A percentile compares a stretch with the other conserved stretches of the same genome.
Conservation (phyloP, 208 protist genomes). For the Paratrypanosoma confusum region DNA sequence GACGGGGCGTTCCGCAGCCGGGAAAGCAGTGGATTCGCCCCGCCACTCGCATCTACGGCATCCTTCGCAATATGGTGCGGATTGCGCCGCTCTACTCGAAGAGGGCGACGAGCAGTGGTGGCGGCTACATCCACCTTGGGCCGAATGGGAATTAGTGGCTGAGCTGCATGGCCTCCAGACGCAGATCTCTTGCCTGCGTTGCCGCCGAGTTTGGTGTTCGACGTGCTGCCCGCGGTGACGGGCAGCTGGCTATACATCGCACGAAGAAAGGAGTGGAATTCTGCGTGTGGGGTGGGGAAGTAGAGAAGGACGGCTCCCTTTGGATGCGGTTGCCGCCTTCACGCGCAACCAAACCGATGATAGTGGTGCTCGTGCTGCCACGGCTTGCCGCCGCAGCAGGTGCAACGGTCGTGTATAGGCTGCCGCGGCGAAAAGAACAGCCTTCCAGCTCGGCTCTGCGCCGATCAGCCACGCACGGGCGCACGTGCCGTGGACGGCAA, state of each 20-base stretch:
- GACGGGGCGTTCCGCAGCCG: slow-evolving; percentile 67
- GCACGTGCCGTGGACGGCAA: no score
- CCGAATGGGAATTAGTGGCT: slow-evolving; percentile 16
- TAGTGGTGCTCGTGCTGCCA: no score
- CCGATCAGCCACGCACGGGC: no score
- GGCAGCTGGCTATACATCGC: slow-evolving; percentile 1
- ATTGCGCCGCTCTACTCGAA: slow-evolving; percentile 83
- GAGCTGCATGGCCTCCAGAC: slow-evolving; percentile 1
- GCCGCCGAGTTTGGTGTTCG: slow-evolving; percentile 2
- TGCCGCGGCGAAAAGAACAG: no score
- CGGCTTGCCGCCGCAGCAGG: no score
- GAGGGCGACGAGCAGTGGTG: no score
- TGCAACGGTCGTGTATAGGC: no score
- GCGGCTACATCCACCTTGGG: slow-evolving; percentile 30
- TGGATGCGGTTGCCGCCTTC: no score
- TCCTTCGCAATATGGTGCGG: slow-evolving; percentile 80
- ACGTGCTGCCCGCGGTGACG: slow-evolving; percentile 1
- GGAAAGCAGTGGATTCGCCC: slow-evolving; percentile 53
- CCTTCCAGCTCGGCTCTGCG: no score
- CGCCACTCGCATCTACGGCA: slow-evolving; percentile 47
- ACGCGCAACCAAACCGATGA: no score
- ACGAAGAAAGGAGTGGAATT: not conserved
- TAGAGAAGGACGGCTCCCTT: no score
- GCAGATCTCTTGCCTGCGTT: not conserved
- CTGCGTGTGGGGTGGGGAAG: no score